phyloP scores from a whole-genome alignment of 1,284 basidiomycete species.

The Heterobasidion occidentale region DNA sequence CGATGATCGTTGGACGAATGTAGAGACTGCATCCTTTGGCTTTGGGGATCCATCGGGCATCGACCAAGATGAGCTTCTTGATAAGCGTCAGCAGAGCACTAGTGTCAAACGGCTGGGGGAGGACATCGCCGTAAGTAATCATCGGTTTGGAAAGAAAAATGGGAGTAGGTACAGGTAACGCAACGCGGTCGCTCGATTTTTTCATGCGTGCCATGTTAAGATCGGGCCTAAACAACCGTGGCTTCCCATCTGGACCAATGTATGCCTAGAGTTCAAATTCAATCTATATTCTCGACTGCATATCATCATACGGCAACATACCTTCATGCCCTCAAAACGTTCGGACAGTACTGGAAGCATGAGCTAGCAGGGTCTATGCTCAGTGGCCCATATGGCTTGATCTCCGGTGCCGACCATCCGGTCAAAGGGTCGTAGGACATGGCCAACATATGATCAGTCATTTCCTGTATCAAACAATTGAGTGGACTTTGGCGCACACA shows the following conservation, averaged over 20 bases:
- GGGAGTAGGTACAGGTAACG: conserved; percentile 46
- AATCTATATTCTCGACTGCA: not conserved
- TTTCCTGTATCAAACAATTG: conserved; percentile 21
- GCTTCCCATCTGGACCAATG: conserved; percentile 52
- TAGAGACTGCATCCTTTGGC: conserved; percentile 69
- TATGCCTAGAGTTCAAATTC: conserved; percentile 47
- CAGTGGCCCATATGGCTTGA: conserved; percentile 72
- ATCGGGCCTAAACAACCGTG: conserved; percentile 72
- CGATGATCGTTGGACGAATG: conserved; percentile 78
- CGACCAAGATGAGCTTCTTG: conserved; percentile 58
- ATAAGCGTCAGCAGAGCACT: conserved; percentile 62
- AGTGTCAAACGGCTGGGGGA: conserved; percentile 49
- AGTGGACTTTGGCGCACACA: not conserved
- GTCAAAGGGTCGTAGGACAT: conserved; percentile 50
- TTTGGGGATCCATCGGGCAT: conserved; percentile 71
- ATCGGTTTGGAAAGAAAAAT: conserved; percentile 10
- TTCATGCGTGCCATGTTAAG: conserved; percentile 76
- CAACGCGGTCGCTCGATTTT: conserved; percentile 51
- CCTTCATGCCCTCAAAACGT: conserved; percentile 86
- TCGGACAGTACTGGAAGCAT: conserved; percentile 71
- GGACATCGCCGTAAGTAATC: not conserved
- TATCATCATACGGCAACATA: conserved; percentile 13
- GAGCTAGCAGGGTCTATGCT: conserved; percentile 68
- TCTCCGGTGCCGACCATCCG: conserved; percentile 78
- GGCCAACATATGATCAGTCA: conserved; percentile 80